Base-by-base conservation (phyloP, 2,329 filamentous ascomycete species). In the Fonsecaea monophora region DNA sequence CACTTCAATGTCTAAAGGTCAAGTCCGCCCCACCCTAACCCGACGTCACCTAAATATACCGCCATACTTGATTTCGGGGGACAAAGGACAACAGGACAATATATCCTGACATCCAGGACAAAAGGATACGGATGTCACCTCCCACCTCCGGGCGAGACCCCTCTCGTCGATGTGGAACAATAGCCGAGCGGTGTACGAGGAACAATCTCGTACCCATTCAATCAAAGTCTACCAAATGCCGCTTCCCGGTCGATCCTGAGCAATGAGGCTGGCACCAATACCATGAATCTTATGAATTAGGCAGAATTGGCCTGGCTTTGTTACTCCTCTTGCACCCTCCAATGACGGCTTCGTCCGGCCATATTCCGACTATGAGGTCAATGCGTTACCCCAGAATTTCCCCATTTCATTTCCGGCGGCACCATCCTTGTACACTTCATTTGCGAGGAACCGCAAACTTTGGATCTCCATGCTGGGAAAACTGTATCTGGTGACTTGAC, bases 321-420 rank as follows among this genome's bases (percentile, higher is more conserved):
- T 34, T 13, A 50, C 57, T 45, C 57, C 21, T 48, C 57, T 50
- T 30, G 6, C 45, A 13, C 50, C 57, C 13, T 60, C 57, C 42
- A 60, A 53, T 50, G 10, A n/a, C 35, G 12, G 45, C 37, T 34
- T 53, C 25, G 40, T 13, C 50, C 60, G 60, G 60, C 37, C 48
- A 62, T 18, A 32, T 53, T 62, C 60, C 60, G 60, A 54, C 60
- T 7, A 9, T 13, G 38, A 54, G n/a, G 25, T 38, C 35, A 53
- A 30, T 30, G n/a, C 30, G 18, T 54, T 55, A 60, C 60, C 60
- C 60, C 60, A 62, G 60, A 53, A 45, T 56, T 62, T 62, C 50
- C 37, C 53, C 21, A 61, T 37, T 55, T 42, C 21, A 7, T 32
- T 15, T 13, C 60, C 32, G 12, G 60, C 12, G 30, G 21, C 25